These are phyloP conservation scores for Anisogramma anomala DNA, from an alignment of 2,329 filamentous ascomycete genomes.

Conservation along the genomic window DNA sequence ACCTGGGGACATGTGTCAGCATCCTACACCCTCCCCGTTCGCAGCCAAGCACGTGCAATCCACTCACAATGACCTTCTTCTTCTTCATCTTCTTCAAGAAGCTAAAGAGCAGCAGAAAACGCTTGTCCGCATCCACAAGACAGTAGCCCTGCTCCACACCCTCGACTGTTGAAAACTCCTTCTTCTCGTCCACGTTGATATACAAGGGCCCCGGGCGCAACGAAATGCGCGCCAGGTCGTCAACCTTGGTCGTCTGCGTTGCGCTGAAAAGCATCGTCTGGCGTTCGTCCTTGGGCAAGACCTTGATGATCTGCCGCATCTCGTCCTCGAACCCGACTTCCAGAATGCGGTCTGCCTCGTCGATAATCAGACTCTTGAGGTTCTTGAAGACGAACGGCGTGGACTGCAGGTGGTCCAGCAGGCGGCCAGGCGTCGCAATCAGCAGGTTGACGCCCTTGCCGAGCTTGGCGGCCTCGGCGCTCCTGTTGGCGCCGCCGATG, in stretches of 20 bases:
- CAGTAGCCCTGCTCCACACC: conserved; percentile 95
- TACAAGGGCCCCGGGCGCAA: conserved; percentile 83
- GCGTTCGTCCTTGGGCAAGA: conserved; percentile 72
- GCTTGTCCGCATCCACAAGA: conserved; percentile 82
- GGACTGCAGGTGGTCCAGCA: conserved; percentile 90
- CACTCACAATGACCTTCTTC: conserved; percentile 83
- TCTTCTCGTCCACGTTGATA: conserved; percentile 88
- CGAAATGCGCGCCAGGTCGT: conserved; percentile 90
- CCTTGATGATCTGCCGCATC: conserved; percentile 93
- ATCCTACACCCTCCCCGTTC: neutral
- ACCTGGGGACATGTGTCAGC: conserved; percentile 32
- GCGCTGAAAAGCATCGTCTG: conserved; percentile 99
- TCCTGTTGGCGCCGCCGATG: conserved; percentile 84
- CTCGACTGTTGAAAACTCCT: conserved; percentile 84
- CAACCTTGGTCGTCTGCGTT: conserved; percentile 96
- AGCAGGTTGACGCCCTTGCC: conserved; percentile 88
- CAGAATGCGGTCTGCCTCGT: conserved; percentile 91
- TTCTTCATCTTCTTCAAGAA: conserved; percentile 86
- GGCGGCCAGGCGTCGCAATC: conserved; percentile 82
- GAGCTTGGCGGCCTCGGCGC: conserved; percentile 89
- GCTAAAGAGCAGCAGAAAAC: conserved; percentile 86
- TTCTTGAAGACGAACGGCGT: conserved; percentile 92
- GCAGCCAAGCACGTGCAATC: neutral
- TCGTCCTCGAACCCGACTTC: conserved; percentile 98
- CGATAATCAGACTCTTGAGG: conserved; percentile 81